phyloP scores from a whole-genome alignment of 2,329 filamentous ascomycete genomes.

The Celoporthe dispersa region DNA sequence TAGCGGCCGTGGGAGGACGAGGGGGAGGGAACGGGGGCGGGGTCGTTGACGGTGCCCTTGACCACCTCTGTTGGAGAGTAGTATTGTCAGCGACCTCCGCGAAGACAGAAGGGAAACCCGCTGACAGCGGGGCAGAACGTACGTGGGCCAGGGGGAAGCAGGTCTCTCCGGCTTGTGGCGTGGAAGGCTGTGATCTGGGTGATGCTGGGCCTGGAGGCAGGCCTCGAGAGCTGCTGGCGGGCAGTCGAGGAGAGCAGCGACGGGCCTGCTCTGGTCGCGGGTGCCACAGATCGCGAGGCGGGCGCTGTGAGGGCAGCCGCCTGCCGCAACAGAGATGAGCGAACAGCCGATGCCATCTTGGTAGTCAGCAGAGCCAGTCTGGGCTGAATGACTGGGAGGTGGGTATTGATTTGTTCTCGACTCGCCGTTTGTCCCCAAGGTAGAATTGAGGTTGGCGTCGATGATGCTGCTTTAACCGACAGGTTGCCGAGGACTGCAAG shows the following conservation, averaged over 20 bases:
- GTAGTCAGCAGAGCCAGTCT: constrained; percentile 32
- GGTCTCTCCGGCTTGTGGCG: constrained; percentile 73
- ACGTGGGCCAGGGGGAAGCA: constrained; percentile 87
- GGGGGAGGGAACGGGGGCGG: constrained; percentile 72
- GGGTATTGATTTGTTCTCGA: background rate
- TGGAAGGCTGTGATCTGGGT: constrained; percentile 80
- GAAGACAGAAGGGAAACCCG: background rate
- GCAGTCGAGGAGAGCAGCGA: constrained; percentile 31
- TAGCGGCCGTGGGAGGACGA: constrained; percentile 88
- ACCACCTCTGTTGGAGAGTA: constrained; percentile 65
- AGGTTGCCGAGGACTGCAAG: constrained; percentile 53
- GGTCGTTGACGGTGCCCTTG: constrained; percentile 77
- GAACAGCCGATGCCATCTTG: constrained; percentile 61
- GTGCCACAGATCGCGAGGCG: constrained; percentile 43
- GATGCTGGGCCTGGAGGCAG: constrained; percentile 39
- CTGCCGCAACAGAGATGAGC: constrained; percentile 60
- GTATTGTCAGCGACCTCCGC: constrained; percentile 47
- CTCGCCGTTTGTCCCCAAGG: background rate
- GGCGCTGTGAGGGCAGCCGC: constrained; percentile 47
- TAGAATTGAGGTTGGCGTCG: constrained; percentile 10
- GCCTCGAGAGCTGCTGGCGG: constrained; percentile 31
- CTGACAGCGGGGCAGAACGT: constrained; percentile 45
- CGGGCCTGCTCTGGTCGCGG: constrained; percentile 30
- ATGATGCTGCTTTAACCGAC: constrained; percentile 26
- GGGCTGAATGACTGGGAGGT: constrained; percentile 12